Evolutionary conservation across 2,329 filamentous ascomycete species (phyloP), one percentile per base, ranked within the genome.

Genomic region (Thielaviopsis populi): DNA sequence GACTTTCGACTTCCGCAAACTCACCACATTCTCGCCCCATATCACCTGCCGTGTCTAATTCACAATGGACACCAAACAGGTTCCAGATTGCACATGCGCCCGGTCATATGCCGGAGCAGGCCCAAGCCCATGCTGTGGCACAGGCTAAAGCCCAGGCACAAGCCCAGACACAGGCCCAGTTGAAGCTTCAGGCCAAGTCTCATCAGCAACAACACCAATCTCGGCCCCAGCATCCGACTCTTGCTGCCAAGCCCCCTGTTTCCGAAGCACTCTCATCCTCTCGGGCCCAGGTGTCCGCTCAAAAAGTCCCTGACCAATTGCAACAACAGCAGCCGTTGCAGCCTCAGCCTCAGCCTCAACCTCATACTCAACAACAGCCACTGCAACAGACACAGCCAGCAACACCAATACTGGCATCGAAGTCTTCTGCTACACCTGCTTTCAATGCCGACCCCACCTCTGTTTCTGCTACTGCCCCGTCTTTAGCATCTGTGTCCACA

Each of bases 111-210:
- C 46, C 59, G 7, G 63, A 64, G 19, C 61, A 63, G 10, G 61
- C 61, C 3, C 61, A 63, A 43, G 61, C 61, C 19, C 62, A 64
- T 50, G 62, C 54, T 0, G 24, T 59, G 24, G 42, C 58, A 8
- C 63, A 64, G 37, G 63, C 59, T 48, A 60, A 64, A 46, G 63
- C 63, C 3, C 63, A 64, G n/a, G 59, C 48, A 33, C 58, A 56
- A 24, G 62, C 62, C 10, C 62, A 63, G 30, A 42, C 43, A 37
- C 40, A 59, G 41, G 62, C 62, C 7, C 62, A 64, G 41, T 43
- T n/a, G 17, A 54, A 54, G 13, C 30, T 46, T 41, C 62, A 64
- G 42, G 56, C 62, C 17, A 64, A 59, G 56, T 42, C 42, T 27
- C 54, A 60, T n/a, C 56, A 64, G 40, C 62, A 54, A 54, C 15